phyloP scores from a whole-genome alignment of 106 monocot genomes.

The Gastrodia elata region DNA sequence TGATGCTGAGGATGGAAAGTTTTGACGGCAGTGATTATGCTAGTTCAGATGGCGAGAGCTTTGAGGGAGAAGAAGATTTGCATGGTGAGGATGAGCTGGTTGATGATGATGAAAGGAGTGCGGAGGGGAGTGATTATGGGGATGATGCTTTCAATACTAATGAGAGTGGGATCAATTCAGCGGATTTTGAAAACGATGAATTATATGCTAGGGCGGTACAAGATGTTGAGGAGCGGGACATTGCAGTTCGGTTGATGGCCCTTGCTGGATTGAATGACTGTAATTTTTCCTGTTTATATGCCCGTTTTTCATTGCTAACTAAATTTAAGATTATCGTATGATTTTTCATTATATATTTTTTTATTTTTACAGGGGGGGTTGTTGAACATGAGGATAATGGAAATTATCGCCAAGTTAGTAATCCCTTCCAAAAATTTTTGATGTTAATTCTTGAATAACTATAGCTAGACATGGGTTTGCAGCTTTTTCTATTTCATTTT shows the following conservation, averaged over 20 bases:
- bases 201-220: slow-evolving; percentile 81
- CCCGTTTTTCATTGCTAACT: neutral
- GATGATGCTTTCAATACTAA: slow-evolving; percentile 76
- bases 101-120: slow-evolving; percentile 15
- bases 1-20: slow-evolving; percentile 69
- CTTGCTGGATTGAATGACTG: slow-evolving; percentile 75
- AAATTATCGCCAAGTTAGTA: neutral
- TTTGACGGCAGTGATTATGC: slow-evolving; percentile 26
- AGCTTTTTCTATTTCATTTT: neutral
- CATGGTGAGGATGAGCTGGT: slow-evolving; percentile 15
- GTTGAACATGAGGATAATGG: neutral
- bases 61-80: slow-evolving; percentile 22
- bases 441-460: neutral
- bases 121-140: slow-evolving; percentile 54
- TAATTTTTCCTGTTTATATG: slow-evolving; percentile 16
- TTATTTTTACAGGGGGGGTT: neutral
- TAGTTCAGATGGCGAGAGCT: slow-evolving; percentile 41
- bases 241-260: slow-evolving; percentile 63
- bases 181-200: slow-evolving; percentile 70
- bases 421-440: neutral
- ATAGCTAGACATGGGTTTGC: neutral
- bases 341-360: neutral
- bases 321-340: neutral
- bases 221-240: slow-evolving; percentile 60
- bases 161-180: slow-evolving; percentile 32